Base-by-base conservation (phyloP, 768 basidiomycete genomes). In the Myochromella boudieri region DNA sequence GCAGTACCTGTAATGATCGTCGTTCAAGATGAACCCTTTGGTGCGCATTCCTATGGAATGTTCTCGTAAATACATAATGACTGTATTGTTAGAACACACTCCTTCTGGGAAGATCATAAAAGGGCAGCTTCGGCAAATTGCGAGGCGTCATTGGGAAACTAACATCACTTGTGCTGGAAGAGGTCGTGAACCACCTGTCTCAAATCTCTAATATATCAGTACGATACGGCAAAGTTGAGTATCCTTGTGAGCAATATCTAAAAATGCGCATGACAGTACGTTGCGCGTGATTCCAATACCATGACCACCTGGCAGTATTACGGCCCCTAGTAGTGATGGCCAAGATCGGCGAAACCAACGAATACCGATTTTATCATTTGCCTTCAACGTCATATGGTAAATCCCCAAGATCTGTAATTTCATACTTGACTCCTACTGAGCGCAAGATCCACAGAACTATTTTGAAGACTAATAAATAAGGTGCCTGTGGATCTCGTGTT, bases 1-100 rank as follows among this genome's bases (percentile, higher is more conserved):
- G 80, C 81, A n/a, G 75, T 82, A 11, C 82, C 82, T 28, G 78
- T 77, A 14, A 80, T 84, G 76, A 68, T 84, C 43, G 51, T 81
- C 12, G 61, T 82, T 9, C 62, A 64, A 24, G 66, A 74, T 41
- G 61, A 71, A 25, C 69, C 74, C 2, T 75, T 83, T 44, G 74
- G 78, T 54, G 22, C 9, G 48, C 44, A 33, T 15, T 28, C 39
- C 29, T 17, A 36, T 14, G 18, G 6, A 31, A 31, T n/a, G 29
- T 14, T n/a, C 33, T 34, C 33, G n/a, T 12, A 34, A 12, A 6
- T 43, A 2, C 27, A 15, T 28, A 1, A 6, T 4, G 18, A n/a
- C 4, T 20, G 2, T 7, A 5, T 26, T 5, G 6, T 1, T 43
- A 81, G 80, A 71, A 46, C 71, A 74, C 46, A 83, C 78, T 8